A percentile compares a stretch with the other conserved stretches of the same genome.
phyloP scores from a whole-genome alignment of 805 yeast genomes.

The Cyberlindnera sargentensis region DNA sequence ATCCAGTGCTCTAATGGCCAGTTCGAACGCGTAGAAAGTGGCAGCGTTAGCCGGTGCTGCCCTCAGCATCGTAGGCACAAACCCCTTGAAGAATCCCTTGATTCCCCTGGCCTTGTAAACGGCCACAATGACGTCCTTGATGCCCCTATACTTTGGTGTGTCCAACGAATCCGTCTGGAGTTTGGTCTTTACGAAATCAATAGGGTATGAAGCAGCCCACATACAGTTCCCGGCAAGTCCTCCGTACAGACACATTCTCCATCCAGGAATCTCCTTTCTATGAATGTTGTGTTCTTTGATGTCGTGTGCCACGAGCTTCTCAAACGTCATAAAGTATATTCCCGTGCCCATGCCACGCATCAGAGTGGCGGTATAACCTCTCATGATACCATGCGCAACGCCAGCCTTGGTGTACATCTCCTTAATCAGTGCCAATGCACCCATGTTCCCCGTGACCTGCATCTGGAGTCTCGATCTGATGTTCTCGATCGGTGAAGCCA shows the following conservation, averaged over 20 bases:
- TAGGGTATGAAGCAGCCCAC: constrained; percentile 85
- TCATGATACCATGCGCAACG: constrained; percentile 48
- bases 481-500: constrained; percentile 94
- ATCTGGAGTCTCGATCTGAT: constrained; percentile 91
- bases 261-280: constrained; percentile 78
- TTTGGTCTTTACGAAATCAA: constrained; percentile 87
- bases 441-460: constrained; percentile 55
- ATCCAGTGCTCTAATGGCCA: constrained; percentile 56
- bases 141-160: constrained; percentile 51
- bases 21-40: constrained; percentile 89
- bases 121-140: constrained; percentile 50
- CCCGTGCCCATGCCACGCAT: constrained; percentile 87
- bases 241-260: constrained; percentile 83
- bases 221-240: constrained; percentile 84
- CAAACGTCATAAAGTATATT: constrained; percentile 82
- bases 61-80: constrained; percentile 84
- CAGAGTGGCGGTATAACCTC: constrained; percentile 79
- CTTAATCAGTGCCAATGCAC: constrained; percentile 64
- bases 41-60: constrained; percentile 99
- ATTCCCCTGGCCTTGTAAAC: constrained; percentile 56
- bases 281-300: constrained; percentile 35
- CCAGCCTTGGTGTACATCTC: constrained; percentile 54
- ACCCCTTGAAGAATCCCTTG: constrained; percentile 82
- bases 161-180: constrained; percentile 68
- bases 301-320: constrained; percentile 70